Conservation (phyloP, 306 rosid species). For the Vigna mungo region DNA sequence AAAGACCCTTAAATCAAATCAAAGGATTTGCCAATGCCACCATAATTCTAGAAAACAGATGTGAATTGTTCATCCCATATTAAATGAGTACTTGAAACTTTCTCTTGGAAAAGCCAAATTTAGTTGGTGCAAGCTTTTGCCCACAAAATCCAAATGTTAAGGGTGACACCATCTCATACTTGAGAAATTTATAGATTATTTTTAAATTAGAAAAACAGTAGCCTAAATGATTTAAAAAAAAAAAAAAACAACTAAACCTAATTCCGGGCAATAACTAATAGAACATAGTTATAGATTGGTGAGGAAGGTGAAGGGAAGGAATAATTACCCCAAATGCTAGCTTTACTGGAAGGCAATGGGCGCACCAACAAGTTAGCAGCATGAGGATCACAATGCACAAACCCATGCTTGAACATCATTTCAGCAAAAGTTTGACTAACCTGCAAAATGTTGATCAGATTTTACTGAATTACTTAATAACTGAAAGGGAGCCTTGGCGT, state of each 20-base stretch:
- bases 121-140: slow-evolving; percentile 9
- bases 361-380: slow-evolving; percentile 93
- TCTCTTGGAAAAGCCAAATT: slow-evolving; percentile 13
- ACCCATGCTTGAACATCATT: slow-evolving; percentile 98
- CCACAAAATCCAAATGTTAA: slow-evolving; percentile 15
- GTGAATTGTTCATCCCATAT: slow-evolving; percentile 4
- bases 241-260: slow-evolving; percentile 20
- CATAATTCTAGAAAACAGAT: slow-evolving; percentile 14
- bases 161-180: not conserved
- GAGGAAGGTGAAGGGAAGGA: slow-evolving; percentile 1
- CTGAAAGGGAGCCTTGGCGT: not conserved
- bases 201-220: slow-evolving; percentile 25
- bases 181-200: not conserved
- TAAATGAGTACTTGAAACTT: not conserved
- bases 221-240: not conserved
- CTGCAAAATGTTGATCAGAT: slow-evolving; percentile 54
- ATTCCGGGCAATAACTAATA: slow-evolving; percentile 6
- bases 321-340: slow-evolving; percentile 71
- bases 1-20: slow-evolving; percentile 28
- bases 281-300: slow-evolving; percentile 26
- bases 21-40: not conserved
- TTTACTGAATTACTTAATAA: slow-evolving; percentile 32
- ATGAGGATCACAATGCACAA: slow-evolving; percentile 99
- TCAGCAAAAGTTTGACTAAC: slow-evolving; percentile 95
- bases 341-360: slow-evolving; percentile 71